These are phyloP conservation scores for Mucor racemosus DNA, from an alignment of 371 early-diverging fungal genomes.

Conservation along the genomic window DNA sequence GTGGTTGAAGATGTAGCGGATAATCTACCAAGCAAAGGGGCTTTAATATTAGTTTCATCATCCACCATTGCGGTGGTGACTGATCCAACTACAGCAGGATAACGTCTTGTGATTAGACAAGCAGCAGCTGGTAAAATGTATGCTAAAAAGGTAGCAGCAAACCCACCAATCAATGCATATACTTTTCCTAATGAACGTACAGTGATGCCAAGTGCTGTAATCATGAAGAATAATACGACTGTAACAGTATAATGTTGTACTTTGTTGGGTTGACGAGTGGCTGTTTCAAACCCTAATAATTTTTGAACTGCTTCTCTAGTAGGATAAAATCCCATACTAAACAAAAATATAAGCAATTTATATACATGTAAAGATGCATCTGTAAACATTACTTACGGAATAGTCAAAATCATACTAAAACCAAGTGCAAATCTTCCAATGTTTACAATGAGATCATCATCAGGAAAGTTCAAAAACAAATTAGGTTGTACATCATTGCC, in stretches of 20 bases:
- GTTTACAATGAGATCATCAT: slow-evolving; percentile 56
- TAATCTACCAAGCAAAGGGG: slow-evolving; percentile 3
- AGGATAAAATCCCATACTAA: slow-evolving; percentile 61
- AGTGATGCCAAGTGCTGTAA: slow-evolving; percentile 48
- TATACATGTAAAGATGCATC: neutral
- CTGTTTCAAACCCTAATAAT: slow-evolving; percentile 54
- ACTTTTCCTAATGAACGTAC: slow-evolving; percentile 57
- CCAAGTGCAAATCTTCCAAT: slow-evolving; percentile 58
- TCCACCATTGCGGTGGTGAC: neutral
- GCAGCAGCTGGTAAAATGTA: slow-evolving; percentile 61
- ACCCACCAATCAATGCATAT: slow-evolving; percentile 61
- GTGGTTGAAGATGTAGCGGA: slow-evolving; percentile 16
- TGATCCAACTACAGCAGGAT: slow-evolving; percentile 9
- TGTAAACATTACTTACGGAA: slow-evolving; percentile 38
- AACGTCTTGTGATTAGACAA: slow-evolving; percentile 41
- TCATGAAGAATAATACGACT: slow-evolving; percentile 42
- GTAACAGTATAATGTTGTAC: slow-evolving; percentile 53
- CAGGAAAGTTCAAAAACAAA: slow-evolving; percentile 62
- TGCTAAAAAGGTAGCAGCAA: slow-evolving; percentile 59
- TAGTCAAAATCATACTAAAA: slow-evolving; percentile 61
- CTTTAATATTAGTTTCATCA: slow-evolving; percentile 5
- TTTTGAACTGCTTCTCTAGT: slow-evolving; percentile 63
- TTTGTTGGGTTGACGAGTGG: slow-evolving; percentile 43
- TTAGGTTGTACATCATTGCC: slow-evolving; percentile 61
- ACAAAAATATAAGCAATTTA: slow-evolving; percentile 7